Evolutionary conservation across 2,329 filamentous ascomycete genomes (phyloP).

Genomic region (Coniosporium tulheliwenetii): DNA sequence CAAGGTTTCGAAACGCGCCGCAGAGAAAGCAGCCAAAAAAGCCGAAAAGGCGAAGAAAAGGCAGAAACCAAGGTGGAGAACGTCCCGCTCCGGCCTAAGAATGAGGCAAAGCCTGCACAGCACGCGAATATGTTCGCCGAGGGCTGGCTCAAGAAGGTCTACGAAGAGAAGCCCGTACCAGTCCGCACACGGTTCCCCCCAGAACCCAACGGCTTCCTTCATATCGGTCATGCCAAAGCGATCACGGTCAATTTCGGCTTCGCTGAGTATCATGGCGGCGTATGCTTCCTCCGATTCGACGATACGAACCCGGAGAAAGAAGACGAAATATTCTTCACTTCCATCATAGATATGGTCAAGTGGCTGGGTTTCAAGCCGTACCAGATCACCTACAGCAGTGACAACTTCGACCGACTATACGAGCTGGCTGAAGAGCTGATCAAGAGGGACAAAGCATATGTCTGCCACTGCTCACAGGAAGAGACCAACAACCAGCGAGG

Average conservation of each 20-base stretch:
- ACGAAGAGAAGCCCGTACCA: conserved; percentile 32
- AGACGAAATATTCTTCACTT: conserved; percentile 74
- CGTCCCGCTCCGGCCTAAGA: no score
- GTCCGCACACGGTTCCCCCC: conserved; percentile 35
- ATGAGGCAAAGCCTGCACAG: no score
- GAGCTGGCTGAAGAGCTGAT: conserved; percentile 80
- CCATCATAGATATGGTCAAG: conserved; percentile 74
- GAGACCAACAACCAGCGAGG: conserved; percentile 82
- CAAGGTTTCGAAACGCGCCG: conserved; percentile 28
- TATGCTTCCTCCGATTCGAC: conserved; percentile 68
- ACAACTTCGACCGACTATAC: conserved; percentile 80
- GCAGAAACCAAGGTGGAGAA: no score
- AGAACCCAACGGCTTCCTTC: conserved; percentile 77
- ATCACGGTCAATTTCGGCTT: conserved; percentile 97
- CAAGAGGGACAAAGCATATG: conserved; percentile 51
- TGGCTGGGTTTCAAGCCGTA: conserved; percentile 79
- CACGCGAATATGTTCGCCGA: conserved; percentile 23
- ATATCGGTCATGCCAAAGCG: conserved; percentile 89
- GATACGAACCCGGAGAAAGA: conserved; percentile 93
- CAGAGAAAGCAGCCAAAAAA: conserved; percentile 34
- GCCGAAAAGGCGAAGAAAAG: conserved; percentile 8
- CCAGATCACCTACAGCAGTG: conserved; percentile 72
- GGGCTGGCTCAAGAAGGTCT: conserved; percentile 33
- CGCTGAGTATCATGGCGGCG: conserved; percentile 66
- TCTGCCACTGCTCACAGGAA: conserved; percentile 73